A percentile compares a stretch with the other conserved stretches of the same genome.
Evolutionary conservation across 768 basidiomycete species (phyloP).

Genomic region (Pulveroboletus sp.): DNA sequence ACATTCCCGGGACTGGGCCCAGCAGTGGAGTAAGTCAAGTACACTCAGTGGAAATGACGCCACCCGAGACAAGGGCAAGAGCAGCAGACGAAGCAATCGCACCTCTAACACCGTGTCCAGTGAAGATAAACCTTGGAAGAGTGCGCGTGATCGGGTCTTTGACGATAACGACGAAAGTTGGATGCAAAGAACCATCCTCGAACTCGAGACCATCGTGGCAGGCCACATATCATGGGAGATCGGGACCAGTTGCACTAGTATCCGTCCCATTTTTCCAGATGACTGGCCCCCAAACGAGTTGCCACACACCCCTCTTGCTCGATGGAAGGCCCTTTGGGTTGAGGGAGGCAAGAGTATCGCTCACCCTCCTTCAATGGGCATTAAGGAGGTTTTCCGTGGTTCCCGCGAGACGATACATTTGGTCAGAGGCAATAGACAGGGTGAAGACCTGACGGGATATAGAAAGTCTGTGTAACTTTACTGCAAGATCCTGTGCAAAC

Average conservation of each 20-base stretch:
- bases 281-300: conserved; percentile 10
- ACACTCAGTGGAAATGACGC: not conserved
- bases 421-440: conserved; percentile 2
- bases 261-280: conserved; percentile 2
- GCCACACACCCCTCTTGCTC: not conserved
- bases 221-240: conserved; percentile 9
- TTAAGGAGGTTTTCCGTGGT: not conserved
- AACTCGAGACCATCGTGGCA: conserved; percentile 4
- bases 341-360: not conserved
- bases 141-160: not conserved
- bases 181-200: conserved; percentile 2
- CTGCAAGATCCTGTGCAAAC: conserved; percentile 12
- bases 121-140: conserved; percentile 5
- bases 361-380: not conserved
- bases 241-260: not conserved
- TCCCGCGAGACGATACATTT: not conserved
- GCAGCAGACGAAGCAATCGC: conserved; percentile 4
- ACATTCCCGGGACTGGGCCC: conserved; percentile 7
- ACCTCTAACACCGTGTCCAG: conserved; percentile 6
- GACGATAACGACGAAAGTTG: conserved; percentile 9
- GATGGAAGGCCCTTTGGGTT: not conserved
- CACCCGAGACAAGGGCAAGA: conserved; percentile 2
- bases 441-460: conserved; percentile 9
- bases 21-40: conserved; percentile 3
- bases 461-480: conserved; percentile 5